Evolutionary conservation across 1,139 yeast genomes (phyloP).

Genomic region (Kurtzmaniella quercitrusa): DNA sequence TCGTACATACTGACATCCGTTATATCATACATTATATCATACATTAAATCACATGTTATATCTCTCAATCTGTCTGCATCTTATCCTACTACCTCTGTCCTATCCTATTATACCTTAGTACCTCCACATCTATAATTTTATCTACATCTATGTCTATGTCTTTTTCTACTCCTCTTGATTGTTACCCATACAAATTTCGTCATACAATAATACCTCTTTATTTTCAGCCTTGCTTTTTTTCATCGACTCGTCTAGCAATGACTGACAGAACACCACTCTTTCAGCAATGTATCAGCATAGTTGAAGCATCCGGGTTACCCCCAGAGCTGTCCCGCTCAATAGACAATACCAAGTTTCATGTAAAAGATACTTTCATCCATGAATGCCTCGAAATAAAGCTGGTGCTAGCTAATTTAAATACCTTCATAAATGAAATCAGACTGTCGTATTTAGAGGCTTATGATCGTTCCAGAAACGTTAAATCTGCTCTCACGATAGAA

Average conservation of each 20-base stretch:
- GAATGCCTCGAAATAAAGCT: constrained; percentile 46
- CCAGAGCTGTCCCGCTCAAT: background rate
- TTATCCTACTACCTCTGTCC: too few species aligned
- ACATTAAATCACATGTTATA: too few species aligned
- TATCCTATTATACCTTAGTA: too few species aligned
- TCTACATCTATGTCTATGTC: too few species aligned
- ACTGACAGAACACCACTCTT: constrained; percentile 52
- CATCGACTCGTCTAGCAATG: background rate
- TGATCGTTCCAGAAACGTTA: constrained; percentile 19
- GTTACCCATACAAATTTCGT: too few species aligned
- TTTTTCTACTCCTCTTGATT: too few species aligned
- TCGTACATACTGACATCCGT: too few species aligned
- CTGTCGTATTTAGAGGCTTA: constrained; percentile 41
- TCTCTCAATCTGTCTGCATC: too few species aligned
- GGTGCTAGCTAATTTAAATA: constrained; percentile 35
- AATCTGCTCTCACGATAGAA: constrained; percentile 26
- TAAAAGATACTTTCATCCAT: constrained; percentile 48
- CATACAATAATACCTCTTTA: too few species aligned
- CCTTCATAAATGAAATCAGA: constrained; percentile 36
- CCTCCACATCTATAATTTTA: too few species aligned
- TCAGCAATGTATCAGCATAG: constrained; percentile 43
- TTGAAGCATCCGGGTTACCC: constrained; percentile 14
- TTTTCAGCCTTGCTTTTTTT: background rate
- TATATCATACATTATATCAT: too few species aligned
- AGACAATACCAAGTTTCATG: constrained; percentile 11